Base-by-base conservation (phyloP, 345 rosid species). In the Sonneratia caseolaris region DNA sequence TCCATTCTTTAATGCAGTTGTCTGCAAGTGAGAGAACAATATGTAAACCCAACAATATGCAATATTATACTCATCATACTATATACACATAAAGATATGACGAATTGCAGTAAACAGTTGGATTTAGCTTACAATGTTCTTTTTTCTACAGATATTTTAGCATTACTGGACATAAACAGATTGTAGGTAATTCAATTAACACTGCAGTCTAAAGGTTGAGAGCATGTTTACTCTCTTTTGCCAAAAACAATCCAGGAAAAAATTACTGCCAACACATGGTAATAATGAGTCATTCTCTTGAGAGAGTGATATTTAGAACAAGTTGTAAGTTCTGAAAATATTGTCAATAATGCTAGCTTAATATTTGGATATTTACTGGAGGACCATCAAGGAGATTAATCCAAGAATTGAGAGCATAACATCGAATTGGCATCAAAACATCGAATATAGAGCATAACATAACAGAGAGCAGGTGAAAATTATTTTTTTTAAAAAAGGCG, bases 1-100 rank as follows among this genome's bases (percentile, higher is more conserved):
- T 47, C 96, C 94, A 55, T 70, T 87, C 87, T 77, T 92, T 72
- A 83, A 81, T 36, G 92, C 87, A 66, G 89, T 86, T 68, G 94
- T 92, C 97, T 92, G 86, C 79, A 59, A 68, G 66, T 14, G 79
- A 69, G 40, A 13, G 62, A 42, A 40, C 37, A 68, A 68, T 61
- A 27, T 64, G 51, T 65, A 47, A 47, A 47, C 1, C 51, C 51
- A 47, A 47, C 15, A 40, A 40, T 40, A 40, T 40, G 43, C 43
- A 40, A 40, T 47, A 47, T 9, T 15, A 8, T 65, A 32, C 32
- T 24, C 64, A 42, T n/a, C 16, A 62, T 62, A 62, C 13, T 61
- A 22, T 61, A 12, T 61, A 61, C 8, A 24, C 18, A 32, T 5
- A 61, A 1, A 24, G 8, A 27, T 21, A 21, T 53, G 57, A 18